Evolutionary conservation across 192 early-diverging fungal species (phyloP).

Genomic region (Entomortierella parvispora): DNA sequence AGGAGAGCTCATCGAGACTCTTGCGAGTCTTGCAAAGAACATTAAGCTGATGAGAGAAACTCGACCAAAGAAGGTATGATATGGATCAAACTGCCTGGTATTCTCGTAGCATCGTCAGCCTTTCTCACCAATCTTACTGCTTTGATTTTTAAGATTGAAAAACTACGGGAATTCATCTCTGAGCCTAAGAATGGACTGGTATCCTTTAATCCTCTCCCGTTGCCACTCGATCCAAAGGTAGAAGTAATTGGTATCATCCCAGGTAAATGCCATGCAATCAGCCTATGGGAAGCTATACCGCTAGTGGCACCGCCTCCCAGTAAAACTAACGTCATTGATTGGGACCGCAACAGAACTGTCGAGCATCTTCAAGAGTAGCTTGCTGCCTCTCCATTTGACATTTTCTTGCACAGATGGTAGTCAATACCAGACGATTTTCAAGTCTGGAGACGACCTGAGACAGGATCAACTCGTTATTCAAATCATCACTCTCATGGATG

Average conservation of each 20-base stretch:
- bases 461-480: slow-evolving; percentile 99
- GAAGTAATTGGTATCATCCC: slow-evolving; percentile 89
- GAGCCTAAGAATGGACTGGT: slow-evolving; percentile 88
- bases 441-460: slow-evolving; percentile 95
- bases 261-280: slow-evolving; percentile 63
- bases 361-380: slow-evolving; percentile 89
- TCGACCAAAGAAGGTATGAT: slow-evolving; percentile 83
- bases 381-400: slow-evolving; percentile 87
- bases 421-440: slow-evolving; percentile 97
- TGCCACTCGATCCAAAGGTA: slow-evolving; percentile 92
- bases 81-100: neutral
- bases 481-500: slow-evolving; percentile 97
- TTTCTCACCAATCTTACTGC: neutral
- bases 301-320: neutral
- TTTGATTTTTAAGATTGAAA: no score
- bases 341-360: slow-evolving; percentile 83
- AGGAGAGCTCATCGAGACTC: slow-evolving; percentile 80
- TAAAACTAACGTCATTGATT: no score
- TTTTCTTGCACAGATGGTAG: slow-evolving; percentile 87
- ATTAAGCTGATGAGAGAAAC: slow-evolving; percentile 83
- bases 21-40: slow-evolving; percentile 80
- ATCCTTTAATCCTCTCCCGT: slow-evolving; percentile 83
- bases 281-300: neutral
- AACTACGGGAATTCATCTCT: slow-evolving; percentile 75
- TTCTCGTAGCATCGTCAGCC: neutral